Base-by-base conservation (phyloP, 768 basidiomycete species). In the Trametes cinnabarina region DNA sequence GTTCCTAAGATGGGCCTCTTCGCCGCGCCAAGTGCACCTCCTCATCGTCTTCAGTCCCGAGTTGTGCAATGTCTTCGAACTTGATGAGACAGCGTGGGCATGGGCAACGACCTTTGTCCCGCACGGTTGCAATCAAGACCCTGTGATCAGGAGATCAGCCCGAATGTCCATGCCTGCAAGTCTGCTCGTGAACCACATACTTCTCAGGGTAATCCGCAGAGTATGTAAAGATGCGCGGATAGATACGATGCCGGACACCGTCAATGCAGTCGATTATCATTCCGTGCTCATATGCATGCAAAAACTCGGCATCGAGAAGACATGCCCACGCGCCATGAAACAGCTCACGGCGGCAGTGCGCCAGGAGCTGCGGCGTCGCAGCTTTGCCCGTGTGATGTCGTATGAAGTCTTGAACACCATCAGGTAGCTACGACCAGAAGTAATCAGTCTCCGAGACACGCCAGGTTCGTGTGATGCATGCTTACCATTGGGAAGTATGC, bases 401-500 rank as follows among this genome's bases (percentile, higher is more conserved):
- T 55, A 62, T 58, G 49, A 65, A 60, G 50, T 74, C 74, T 25
- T 72, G 65, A 28, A 76, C 65, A 2, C 41, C 23, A 46, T 73
- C 73, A 0, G 73, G 71, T 5, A 78, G 60, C 74, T 76, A 30
- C 19, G n/a, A n/a, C n/a, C n/a, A n/a, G n/a, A n/a, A n/a, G n/a
- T n/a, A n/a, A n/a, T n/a, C n/a, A n/a, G n/a, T n/a, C n/a, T n/a
- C n/a, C n/a, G 23, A 34, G 22, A 42, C 10, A 25, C 40, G 4
- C 25, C 28, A n/a, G 26, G 4, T 8, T 19, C 12, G 50, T 51
- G 14, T 25, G 35, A 25, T 20, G 40, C 40, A 15, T 51, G 30
- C 61, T 55, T 61, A 79, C 76, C 10, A 67, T 65, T 0, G 77
- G 77, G 23, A 82, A 71, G 63, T 79, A 80, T 11, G 75, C 78